These are phyloP conservation scores for Tetrahymena elliotti DNA, from an alignment of 73 alveolate species.

Conservation along the genomic window DNA sequence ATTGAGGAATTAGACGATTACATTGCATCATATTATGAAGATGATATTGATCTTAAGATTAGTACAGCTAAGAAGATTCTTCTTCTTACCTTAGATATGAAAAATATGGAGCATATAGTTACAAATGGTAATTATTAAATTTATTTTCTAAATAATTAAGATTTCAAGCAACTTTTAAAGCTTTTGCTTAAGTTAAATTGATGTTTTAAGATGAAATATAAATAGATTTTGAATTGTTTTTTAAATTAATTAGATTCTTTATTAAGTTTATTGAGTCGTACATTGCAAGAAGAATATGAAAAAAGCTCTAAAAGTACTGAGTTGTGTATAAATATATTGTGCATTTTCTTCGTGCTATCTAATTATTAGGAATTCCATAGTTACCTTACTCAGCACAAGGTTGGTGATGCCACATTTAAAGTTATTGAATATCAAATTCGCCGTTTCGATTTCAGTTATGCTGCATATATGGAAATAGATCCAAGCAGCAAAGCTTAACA, in stretches of 20 bases:
- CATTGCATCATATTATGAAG: neutral
- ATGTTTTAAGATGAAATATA: neutral
- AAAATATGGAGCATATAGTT: neutral
- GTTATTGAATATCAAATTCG: slow-evolving; percentile 86
- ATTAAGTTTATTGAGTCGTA: slow-evolving; percentile 28
- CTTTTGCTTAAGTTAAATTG: neutral
- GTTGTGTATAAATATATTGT: slow-evolving; percentile 78
- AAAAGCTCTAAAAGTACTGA: slow-evolving; percentile 61
- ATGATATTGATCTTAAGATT: neutral
- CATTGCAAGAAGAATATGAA: slow-evolving; percentile 88
- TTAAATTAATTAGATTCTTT: neutral
- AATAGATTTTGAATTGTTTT: neutral
- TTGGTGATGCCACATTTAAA: slow-evolving; percentile 90
- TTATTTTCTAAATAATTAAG: neutral
- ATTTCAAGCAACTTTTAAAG: too few relatives aligned
- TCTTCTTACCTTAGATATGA: neutral
- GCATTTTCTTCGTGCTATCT: slow-evolving; percentile 86
- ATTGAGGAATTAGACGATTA: neutral
- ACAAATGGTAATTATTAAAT: neutral
- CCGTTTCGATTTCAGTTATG: slow-evolving; percentile 77
- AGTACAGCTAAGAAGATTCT: neutral
- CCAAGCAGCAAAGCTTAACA: slow-evolving; percentile 41
- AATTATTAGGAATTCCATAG: slow-evolving; percentile 85
- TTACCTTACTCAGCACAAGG: slow-evolving; percentile 68
- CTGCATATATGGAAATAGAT: slow-evolving; percentile 52